These are phyloP conservation scores for Entelexis paramagnoliae DNA, from an alignment of 1,139 yeast species.

Conservation along the genomic window DNA sequence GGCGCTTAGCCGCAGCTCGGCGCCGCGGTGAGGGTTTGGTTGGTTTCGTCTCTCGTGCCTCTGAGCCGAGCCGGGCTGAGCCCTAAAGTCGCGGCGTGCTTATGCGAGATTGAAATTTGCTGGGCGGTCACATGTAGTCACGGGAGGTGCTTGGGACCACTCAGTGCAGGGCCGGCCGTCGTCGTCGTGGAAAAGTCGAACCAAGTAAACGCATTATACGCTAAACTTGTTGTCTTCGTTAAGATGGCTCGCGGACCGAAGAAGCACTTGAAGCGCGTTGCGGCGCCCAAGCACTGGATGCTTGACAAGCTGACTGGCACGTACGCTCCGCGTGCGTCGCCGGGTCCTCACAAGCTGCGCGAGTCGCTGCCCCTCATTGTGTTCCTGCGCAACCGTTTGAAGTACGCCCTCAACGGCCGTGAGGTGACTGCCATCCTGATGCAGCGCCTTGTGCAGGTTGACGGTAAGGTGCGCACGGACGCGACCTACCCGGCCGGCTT, in stretches of 20 bases:
- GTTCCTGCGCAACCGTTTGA: slow-evolving; percentile 98
- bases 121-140: background rate
- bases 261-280: slow-evolving; percentile 96
- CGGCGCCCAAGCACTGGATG: slow-evolving; percentile 99
- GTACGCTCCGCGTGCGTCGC: slow-evolving; percentile 99
- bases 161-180: slow-evolving; percentile 10
- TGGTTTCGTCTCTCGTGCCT: too few relatives aligned
- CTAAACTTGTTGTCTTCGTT: slow-evolving; percentile 17
- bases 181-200: slow-evolving; percentile 15
- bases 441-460: slow-evolving; percentile 99
- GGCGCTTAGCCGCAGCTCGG: too few relatives aligned
- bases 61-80: slow-evolving; percentile 2
- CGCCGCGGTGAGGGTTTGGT: too few relatives aligned
- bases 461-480: slow-evolving; percentile 98
- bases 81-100: background rate
- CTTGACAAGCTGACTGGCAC: slow-evolving; percentile 99
- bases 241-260: slow-evolving; percentile 35
- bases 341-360: slow-evolving; percentile 99
- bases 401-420: slow-evolving; percentile 99
- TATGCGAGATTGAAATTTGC: background rate
- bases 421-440: slow-evolving; percentile 98
- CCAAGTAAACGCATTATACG: slow-evolving; percentile 15
- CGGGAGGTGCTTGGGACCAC: slow-evolving; percentile 16
- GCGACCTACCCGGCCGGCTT: slow-evolving; percentile 98
- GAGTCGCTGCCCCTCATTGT: slow-evolving; percentile 97